Evolutionary conservation across 2,329 filamentous ascomycete genomes (phyloP), one percentile per base, ranked within the genome.

Genomic region (Fusarium circinatum): DNA sequence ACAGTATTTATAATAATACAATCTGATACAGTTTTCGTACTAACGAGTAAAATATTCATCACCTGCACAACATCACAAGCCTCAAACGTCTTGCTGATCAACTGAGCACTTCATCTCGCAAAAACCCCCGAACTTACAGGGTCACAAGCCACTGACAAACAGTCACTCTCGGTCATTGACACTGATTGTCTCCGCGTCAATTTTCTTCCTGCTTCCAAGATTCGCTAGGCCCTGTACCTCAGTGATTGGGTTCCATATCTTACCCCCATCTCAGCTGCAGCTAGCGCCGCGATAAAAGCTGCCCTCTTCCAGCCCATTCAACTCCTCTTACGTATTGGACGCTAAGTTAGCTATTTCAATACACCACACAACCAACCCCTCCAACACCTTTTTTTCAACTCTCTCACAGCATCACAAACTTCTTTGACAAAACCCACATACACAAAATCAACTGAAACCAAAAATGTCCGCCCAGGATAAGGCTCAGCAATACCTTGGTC

Each of bases 391-490:
- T 71, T 68, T 70, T 62, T 42, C 66, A 70, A 70, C 67, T 52
- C 54, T 59, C 47, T 56, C 61, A 48, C 63, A 58, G 62, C 62
- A 64, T 74, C 66, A 73, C 69, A 61, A 65, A 65, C 67, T 38
- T 65, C 44, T 61, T 30, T 56, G 17, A 67, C 60, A 52, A 57
- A 48, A 56, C 62, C 78, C 80, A 44, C 41, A 60, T 79, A 44
- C 45, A 55, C 38, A 70, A 36, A 41, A 22, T 24, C 44, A 51
- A 32, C 51, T 30, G 61, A 22, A 58, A 56, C 32, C 68, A 72
- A 76, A 64, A 78, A 94, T 94, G 92, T 87, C 88, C 73, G 88
- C 91, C 78, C 93, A 94, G 85, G 93, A 94, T 79, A 91, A 91
- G 84, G 90, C 92, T 76, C 92, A 94, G 84, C 88, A 92, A 80